These are phyloP conservation scores for Xylaria longipes DNA, from an alignment of 495 filamentous ascomycete species.

Conservation along the genomic window DNA sequence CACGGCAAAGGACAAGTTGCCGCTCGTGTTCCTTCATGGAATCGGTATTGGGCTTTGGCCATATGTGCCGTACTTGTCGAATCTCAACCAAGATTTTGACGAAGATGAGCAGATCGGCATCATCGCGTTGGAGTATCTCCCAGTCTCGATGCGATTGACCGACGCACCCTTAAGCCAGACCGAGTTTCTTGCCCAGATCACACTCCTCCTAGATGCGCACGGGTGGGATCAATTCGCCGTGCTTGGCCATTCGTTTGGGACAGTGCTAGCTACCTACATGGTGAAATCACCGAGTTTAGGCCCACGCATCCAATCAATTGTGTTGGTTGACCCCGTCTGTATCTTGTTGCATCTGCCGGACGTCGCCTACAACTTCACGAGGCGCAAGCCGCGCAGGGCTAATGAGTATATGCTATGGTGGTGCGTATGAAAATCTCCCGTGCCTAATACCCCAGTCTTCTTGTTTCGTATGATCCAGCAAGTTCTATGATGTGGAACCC, in stretches of 20 bases:
- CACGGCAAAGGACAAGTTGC: conserved; percentile 57
- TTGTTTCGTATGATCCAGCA: no score
- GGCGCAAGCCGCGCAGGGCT: conserved; percentile 57
- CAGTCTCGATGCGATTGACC: conserved; percentile 67
- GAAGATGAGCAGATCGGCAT: conserved; percentile 62
- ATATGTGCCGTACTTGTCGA: conserved; percentile 62
- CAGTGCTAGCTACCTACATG: conserved; percentile 67
- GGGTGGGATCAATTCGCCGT: conserved; percentile 58
- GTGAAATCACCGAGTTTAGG: conserved; percentile 52
- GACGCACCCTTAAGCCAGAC: conserved; percentile 49
- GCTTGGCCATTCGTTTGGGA: conserved; percentile 68
- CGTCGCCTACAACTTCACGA: conserved; percentile 75
- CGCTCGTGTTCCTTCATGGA: conserved; percentile 72
- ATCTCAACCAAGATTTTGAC: conserved; percentile 47
- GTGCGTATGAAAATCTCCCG: no score
- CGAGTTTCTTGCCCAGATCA: conserved; percentile 59
- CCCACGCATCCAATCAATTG: conserved; percentile 50
- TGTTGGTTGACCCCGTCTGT: conserved; percentile 71
- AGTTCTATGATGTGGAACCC: no score
- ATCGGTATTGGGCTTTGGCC: conserved; percentile 72
- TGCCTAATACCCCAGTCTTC: no score
- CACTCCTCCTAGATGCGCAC: conserved; percentile 59
- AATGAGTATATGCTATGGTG: conserved; percentile 73
- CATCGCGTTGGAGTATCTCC: conserved; percentile 69
- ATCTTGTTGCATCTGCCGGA: conserved; percentile 70